These are phyloP conservation scores for Fraxinus baroniana DNA, from an alignment of 305 asterid genomes.

Conservation along the genomic window DNA sequence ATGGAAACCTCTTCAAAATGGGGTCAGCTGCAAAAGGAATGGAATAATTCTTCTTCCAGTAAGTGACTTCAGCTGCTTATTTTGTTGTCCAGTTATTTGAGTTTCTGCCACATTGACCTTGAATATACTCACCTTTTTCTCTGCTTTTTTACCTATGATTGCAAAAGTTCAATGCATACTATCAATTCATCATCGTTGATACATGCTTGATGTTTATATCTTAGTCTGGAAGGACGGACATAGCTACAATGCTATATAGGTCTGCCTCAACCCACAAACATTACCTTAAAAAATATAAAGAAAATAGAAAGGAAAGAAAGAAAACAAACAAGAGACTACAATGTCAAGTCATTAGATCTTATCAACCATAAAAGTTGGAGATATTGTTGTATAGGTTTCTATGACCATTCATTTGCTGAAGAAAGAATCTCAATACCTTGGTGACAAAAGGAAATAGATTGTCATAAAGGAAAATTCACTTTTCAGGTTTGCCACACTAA, in stretches of 20 bases:
- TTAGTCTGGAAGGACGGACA: not conserved
- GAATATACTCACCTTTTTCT: not conserved
- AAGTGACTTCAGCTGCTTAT: constrained; percentile 23
- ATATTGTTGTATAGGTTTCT: not conserved
- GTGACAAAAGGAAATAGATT: not conserved
- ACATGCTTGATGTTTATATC: not conserved
- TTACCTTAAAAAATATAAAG: not conserved
- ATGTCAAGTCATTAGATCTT: not conserved
- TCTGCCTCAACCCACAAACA: not conserved
- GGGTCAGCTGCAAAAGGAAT: constrained; percentile 31
- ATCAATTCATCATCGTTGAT: not conserved
- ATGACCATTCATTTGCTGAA: constrained; percentile 2
- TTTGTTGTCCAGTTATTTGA: constrained; percentile 2
- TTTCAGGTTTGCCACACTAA: not conserved
- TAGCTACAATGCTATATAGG: not conserved
- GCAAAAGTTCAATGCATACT: not conserved
- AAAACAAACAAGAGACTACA: not conserved
- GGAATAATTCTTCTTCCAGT: constrained; percentile 39
- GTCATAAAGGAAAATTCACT: not conserved
- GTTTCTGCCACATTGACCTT: not conserved
- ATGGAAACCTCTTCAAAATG: constrained; percentile 46
- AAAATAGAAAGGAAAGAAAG: not conserved
- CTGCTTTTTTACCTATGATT: not conserved
- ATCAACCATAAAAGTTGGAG: not conserved
- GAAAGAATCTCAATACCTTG: not conserved